Conservation (phyloP, 306 rosid species). For the Cyclanthera cordifolia region DNA sequence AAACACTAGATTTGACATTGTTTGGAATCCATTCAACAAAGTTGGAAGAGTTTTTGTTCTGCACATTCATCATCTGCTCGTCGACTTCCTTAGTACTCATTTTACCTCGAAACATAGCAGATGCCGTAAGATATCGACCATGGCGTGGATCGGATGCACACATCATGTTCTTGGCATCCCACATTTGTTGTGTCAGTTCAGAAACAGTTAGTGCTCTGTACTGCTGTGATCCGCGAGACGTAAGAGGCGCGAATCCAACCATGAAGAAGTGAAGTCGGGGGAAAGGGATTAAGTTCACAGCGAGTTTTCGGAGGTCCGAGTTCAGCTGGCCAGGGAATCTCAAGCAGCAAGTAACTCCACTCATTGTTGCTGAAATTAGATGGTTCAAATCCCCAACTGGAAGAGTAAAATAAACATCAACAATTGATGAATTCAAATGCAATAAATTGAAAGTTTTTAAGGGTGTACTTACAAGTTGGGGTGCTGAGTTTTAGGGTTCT, state of each 20-base stretch:
- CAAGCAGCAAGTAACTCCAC: conserved; percentile 76
- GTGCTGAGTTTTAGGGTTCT: conserved; percentile 6
- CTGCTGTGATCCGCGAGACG: conserved; percentile 53
- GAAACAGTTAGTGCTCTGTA: conserved; percentile 46
- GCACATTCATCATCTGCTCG: conserved; percentile 32
- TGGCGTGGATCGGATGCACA: conserved; percentile 10
- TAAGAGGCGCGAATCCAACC: conserved; percentile 45
- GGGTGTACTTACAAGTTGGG: conserved; percentile 16
- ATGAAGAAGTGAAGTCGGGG: conserved; percentile 74
- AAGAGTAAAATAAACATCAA: neutral
- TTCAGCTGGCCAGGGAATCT: conserved; percentile 75
- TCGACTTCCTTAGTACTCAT: conserved; percentile 8
- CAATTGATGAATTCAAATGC: neutral
- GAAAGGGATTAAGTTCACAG: conserved; percentile 70
- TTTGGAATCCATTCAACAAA: conserved; percentile 50
- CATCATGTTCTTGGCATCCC: conserved; percentile 16
- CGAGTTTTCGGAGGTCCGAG: conserved; percentile 60
- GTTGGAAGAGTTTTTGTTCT: conserved; percentile 62
- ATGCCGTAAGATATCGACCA: conserved; percentile 41
- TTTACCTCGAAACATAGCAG: conserved; percentile 61
- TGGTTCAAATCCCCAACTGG: conserved; percentile 77
- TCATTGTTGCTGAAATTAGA: conserved; percentile 71
- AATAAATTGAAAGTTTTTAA: neutral
- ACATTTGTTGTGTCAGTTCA: conserved; percentile 76
- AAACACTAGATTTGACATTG: conserved; percentile 67